phyloP scores from a whole-genome alignment of 768 basidiomycete genomes.

The Tulasnella sp. region DNA sequence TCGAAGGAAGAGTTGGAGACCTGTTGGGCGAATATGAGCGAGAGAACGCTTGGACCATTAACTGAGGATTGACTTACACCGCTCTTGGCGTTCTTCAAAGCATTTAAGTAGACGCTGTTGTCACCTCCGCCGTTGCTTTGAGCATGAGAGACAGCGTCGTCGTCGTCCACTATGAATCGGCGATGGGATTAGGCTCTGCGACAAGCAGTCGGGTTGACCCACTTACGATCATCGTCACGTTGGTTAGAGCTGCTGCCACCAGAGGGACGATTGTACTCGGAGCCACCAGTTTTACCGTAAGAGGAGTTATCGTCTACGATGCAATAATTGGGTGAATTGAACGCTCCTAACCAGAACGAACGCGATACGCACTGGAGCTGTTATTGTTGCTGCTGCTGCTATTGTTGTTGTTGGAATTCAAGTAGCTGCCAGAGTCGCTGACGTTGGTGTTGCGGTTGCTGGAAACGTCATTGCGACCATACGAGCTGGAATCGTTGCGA shows the following conservation, averaged over 20 bases:
- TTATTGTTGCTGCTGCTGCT: neutral
- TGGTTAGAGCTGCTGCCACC: neutral
- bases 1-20: neutral
- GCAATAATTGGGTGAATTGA: neutral
- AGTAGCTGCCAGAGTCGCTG: neutral
- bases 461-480: neutral
- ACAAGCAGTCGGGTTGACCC: neutral
- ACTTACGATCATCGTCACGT: neutral
- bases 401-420: neutral
- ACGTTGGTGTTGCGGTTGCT: neutral
- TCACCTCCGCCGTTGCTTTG: neutral
- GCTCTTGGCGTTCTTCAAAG: conserved; percentile 9
- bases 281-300: neutral
- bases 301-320: no score
- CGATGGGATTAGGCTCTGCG: neutral
- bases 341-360: neutral
- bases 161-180: conserved; percentile 2
- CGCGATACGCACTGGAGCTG: neutral
- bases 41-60: neutral
- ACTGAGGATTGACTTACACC: neutral
- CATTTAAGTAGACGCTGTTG: conserved; percentile 1
- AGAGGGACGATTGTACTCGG: neutral
- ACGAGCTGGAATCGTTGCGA: neutral
- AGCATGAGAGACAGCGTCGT: conserved; percentile 3
- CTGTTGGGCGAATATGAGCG: neutral